These are phyloP conservation scores for Calophaca sinica DNA, from an alignment of 306 rosid species.

Conservation along the genomic window DNA sequence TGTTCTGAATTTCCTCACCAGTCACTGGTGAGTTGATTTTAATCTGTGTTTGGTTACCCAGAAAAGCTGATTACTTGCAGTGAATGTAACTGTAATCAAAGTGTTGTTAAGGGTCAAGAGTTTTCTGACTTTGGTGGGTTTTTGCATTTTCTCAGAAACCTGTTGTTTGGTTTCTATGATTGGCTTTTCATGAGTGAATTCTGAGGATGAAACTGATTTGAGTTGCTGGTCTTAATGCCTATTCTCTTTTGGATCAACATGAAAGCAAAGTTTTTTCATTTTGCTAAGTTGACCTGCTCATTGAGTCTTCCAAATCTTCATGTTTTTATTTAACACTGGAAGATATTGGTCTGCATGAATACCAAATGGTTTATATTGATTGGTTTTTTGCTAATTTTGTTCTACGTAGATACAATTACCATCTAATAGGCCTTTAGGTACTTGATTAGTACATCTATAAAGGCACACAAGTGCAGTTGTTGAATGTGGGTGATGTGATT, in stretches of 20 bases:
- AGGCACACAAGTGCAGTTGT: constrained; percentile 10
- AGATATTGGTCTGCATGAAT: constrained; percentile 38
- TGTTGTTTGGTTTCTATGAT: constrained; percentile 30
- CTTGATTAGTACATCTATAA: constrained; percentile 29
- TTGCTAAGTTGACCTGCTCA: constrained; percentile 37
- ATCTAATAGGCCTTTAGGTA: neutral
- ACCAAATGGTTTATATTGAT: constrained; percentile 19
- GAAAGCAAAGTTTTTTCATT: constrained; percentile 29
- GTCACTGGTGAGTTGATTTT: constrained; percentile 43
- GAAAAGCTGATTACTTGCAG: too few relatives aligned
- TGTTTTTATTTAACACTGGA: constrained; percentile 8
- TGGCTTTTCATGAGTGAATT: constrained; percentile 4
- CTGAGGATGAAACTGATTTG: constrained; percentile 39
- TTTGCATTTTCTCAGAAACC: constrained; percentile 35
- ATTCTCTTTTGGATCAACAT: constrained; percentile 34
- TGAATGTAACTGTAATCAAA: neutral
- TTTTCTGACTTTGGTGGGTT: constrained; percentile 10
- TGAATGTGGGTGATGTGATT: constrained; percentile 21
- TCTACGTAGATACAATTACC: neutral
- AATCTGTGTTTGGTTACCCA: constrained; percentile 2
- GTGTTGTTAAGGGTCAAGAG: constrained; percentile 9
- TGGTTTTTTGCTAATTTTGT: constrained; percentile 37
- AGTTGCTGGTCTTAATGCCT: neutral
- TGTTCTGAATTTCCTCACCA: constrained; percentile 35
- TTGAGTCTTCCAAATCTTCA: constrained; percentile 33